phyloP scores from a whole-genome alignment of 1,139 yeast species.

The Scheffersomyces stambukii region DNA sequence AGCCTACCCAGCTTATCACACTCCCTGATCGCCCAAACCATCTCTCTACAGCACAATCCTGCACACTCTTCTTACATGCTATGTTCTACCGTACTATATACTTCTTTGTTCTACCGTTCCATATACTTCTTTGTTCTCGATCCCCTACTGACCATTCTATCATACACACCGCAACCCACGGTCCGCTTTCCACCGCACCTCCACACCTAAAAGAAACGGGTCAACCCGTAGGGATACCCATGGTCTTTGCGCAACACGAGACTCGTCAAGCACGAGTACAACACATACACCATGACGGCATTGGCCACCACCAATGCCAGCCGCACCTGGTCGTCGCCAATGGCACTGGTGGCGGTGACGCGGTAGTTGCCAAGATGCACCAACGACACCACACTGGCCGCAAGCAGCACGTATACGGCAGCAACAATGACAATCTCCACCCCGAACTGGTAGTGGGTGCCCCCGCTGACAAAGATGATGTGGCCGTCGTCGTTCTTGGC shows the following conservation, averaged over 20 bases:
- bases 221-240: constrained; percentile 35
- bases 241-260: constrained; percentile 36
- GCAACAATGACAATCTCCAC: constrained; percentile 55
- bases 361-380: constrained; percentile 32
- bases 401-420: constrained; percentile 43
- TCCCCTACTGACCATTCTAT: no score
- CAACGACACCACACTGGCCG: constrained; percentile 33
- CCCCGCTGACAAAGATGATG: constrained; percentile 58
- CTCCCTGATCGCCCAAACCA: no score
- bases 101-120: no score
- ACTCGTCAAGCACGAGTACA: constrained; percentile 38
- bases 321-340: constrained; percentile 16
- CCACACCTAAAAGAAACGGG: constrained; percentile 25
- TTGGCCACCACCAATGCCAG: constrained; percentile 16
- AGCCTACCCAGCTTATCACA: no score
- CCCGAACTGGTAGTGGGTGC: constrained; percentile 65
- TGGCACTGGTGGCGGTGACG: constrained; percentile 16
- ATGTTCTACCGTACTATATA: no score
- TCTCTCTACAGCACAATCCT: no score
- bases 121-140: no score
- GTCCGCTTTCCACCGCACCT: no score
- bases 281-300: constrained; percentile 20
- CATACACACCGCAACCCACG: no score
- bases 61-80: no score
- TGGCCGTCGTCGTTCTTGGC: constrained; percentile 45